These are phyloP conservation scores for Leishmania amazonensis DNA, from an alignment of 208 protist species.

Conservation along the genomic window DNA sequence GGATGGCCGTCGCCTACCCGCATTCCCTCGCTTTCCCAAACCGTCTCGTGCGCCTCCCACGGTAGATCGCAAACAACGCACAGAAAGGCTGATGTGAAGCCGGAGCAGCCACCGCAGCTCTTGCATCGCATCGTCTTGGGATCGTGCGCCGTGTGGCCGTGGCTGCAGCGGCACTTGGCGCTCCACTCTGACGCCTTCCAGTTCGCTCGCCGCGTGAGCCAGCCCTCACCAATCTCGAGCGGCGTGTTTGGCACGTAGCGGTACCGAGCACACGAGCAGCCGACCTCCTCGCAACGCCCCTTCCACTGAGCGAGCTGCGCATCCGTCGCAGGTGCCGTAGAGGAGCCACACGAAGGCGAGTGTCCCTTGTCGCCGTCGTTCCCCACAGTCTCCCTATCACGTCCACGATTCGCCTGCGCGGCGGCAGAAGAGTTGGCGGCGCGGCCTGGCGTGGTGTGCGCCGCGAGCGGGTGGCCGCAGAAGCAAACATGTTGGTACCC, in stretches of 20 bases:
- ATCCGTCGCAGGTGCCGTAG: slow-evolving; percentile 13
- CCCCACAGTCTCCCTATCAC: background rate
- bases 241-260: slow-evolving; percentile 85
- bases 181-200: slow-evolving; percentile 70
- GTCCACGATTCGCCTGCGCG: background rate
- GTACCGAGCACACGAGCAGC: slow-evolving; percentile 66
- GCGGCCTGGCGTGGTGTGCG: slow-evolving; percentile 32
- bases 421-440: slow-evolving; percentile 12
- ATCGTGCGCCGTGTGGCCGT: slow-evolving; percentile 65
- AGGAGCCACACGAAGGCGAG: background rate
- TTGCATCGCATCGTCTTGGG: slow-evolving; percentile 36
- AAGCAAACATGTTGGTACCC: slow-evolving; percentile 78
- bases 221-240: slow-evolving; percentile 87
- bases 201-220: slow-evolving; percentile 68
- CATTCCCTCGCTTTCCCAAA: slow-evolving; percentile 75
- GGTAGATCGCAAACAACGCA: slow-evolving; percentile 87
- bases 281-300: slow-evolving; percentile 41
- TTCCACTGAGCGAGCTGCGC: slow-evolving; percentile 20
- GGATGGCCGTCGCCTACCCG: slow-evolving; percentile 41
- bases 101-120: slow-evolving; percentile 51
- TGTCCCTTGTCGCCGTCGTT: background rate
- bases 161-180: slow-evolving; percentile 83
- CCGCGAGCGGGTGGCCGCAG: slow-evolving; percentile 68
- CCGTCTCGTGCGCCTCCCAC: slow-evolving; percentile 82
- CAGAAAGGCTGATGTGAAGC: slow-evolving; percentile 63